Conservation (phyloP, 2,329 filamentous ascomycete genomes). For the Akanthomyces lecanii region DNA sequence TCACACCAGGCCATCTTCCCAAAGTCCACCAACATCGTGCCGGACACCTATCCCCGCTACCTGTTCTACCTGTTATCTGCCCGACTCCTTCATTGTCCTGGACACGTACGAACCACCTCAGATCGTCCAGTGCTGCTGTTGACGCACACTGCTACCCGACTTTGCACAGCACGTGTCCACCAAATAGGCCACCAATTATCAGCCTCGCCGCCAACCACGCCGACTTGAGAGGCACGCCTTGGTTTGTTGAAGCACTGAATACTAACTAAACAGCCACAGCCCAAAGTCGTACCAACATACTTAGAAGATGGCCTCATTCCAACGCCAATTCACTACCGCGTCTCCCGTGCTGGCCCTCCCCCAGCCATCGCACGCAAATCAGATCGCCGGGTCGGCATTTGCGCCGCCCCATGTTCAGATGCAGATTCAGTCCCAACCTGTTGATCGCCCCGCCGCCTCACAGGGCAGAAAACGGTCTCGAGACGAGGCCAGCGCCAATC, state of each 20-base stretch:
- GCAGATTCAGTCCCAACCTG: conserved; percentile 23
- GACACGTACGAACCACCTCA: background rate
- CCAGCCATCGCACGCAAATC: conserved; percentile 38
- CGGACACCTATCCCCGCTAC: background rate
- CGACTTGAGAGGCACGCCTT: background rate
- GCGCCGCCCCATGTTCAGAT: conserved; percentile 27
- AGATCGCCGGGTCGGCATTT: conserved; percentile 34
- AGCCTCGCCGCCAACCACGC: background rate
- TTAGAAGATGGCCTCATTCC: conserved; percentile 31
- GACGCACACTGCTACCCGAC: background rate
- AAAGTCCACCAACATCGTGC: background rate
- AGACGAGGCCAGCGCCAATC: conserved; percentile 66
- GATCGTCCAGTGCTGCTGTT: background rate
- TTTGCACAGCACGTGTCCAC: background rate
- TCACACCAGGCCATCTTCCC: background rate
- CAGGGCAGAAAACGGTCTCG: conserved; percentile 71
- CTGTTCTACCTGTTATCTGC: background rate
- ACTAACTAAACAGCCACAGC: conserved; percentile 12
- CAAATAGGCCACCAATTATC: background rate
- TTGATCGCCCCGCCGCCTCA: background rate
- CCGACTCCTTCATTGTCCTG: background rate
- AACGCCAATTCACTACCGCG: conserved; percentile 29
- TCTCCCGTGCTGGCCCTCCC: conserved; percentile 42
- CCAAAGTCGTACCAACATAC: background rate
- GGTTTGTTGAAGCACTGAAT: conserved; percentile 10